Conservation (phyloP, 2,329 filamentous ascomycete species). For the Pestalotiopsis sp. region DNA sequence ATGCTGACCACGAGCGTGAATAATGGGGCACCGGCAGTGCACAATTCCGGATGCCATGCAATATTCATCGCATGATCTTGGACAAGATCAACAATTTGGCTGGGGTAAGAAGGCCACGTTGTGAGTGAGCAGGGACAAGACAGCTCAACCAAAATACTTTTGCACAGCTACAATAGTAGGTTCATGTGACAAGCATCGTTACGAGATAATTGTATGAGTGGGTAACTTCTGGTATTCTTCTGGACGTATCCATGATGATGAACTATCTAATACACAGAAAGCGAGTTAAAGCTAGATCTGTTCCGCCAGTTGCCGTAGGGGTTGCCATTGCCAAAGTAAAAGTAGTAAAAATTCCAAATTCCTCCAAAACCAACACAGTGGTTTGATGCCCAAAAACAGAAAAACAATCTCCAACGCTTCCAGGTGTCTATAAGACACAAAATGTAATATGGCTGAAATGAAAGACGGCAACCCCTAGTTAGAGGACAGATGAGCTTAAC, state of each 20-base stretch:
- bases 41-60: background rate
- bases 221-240: constrained; percentile 67
- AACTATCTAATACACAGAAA: constrained; percentile 63
- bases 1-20: background rate
- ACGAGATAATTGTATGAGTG: constrained; percentile 43
- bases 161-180: background rate
- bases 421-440: constrained; percentile 5
- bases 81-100: background rate
- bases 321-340: constrained; percentile 23
- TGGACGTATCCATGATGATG: constrained; percentile 35
- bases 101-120: background rate
- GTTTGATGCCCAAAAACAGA: background rate
- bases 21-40: background rate
- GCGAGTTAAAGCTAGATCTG: constrained; percentile 52
- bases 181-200: background rate
- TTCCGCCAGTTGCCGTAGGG: constrained; percentile 23
- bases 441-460: constrained; percentile 30
- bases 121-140: background rate
- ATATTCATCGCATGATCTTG: background rate
- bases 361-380: background rate
- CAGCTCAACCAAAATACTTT: background rate
- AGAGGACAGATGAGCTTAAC: constrained; percentile 45
- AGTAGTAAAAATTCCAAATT: constrained; percentile 22
- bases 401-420: constrained; percentile 5
- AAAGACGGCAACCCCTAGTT: constrained; percentile 21